Evolutionary conservation across 345 rosid species (phyloP), one percentile per base, ranked within the genome.

Genomic region (Excoecaria cochinchinensis): DNA sequence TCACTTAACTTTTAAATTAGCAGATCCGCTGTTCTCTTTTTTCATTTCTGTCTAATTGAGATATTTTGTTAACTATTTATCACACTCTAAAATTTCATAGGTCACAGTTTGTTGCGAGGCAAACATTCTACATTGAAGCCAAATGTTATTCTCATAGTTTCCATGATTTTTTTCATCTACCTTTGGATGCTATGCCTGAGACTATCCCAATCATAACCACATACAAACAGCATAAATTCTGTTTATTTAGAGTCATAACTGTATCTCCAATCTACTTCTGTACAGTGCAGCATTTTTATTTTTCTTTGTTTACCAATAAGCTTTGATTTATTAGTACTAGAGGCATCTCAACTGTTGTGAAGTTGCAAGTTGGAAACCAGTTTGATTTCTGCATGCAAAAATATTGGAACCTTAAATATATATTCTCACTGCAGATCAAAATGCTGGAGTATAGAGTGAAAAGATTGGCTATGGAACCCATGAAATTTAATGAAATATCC

Each of bases 401-500:
- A 1, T 19, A 22, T 59, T 59, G 38, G 10, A 25, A 42, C 69
- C 9, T 19, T 40, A 1, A 3, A 21, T 21, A n/a, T 16, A 3
- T 25, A 6, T 62, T 64, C 55, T 40, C 38, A 39, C 46, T 77
- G 47, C 86, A 95, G 99, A 81, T 95, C 74, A 81, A 90, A 79
- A 87, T 85, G 87, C 74, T 93, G 77, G 98, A 93, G 73, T 88
- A 87, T 78, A 86, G 91, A 72, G 86, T 83, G 62, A 79, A 77
- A 74, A 87, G 97, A 72, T 82, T 95, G 83, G 86, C 82, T 53
- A 80, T 79, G 88, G 98, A 93, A 80, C 98, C 99, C 57, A 12
- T 91, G 80, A 89, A 82, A 84, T 80, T 93, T 44, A 85, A 80
- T 58, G 77, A 64, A 42, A 53, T 80, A 51, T 76, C 91, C 80